phyloP scores from a whole-genome alignment of 441 rosid species.

The Cnidoscolus chayamansa region DNA sequence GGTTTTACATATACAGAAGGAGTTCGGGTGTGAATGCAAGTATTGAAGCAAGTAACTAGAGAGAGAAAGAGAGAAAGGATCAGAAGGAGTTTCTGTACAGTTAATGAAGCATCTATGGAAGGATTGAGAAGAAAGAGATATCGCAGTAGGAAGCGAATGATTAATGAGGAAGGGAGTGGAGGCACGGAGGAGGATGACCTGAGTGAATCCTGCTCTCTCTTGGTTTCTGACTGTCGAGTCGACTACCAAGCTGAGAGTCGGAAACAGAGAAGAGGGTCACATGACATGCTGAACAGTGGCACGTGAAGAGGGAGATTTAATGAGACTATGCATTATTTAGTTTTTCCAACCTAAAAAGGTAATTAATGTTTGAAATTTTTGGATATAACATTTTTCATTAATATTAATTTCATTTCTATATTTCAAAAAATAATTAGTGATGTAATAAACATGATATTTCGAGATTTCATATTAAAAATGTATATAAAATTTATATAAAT shows the following conservation, averaged over 20 bases:
- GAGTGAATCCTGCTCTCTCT: neutral
- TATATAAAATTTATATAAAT: no score
- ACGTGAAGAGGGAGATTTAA: constrained; percentile 27
- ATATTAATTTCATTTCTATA: no score
- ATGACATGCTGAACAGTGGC: constrained; percentile 29
- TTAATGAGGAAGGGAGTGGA: neutral
- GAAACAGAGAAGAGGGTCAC: constrained; percentile 19
- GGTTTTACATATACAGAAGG: neutral
- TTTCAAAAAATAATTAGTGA: no score
- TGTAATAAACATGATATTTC: no score
- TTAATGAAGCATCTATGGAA: neutral
- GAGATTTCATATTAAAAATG: no score
- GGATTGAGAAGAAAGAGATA: neutral
- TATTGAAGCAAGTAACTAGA: no score
- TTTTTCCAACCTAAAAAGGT: no score
- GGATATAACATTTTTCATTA: no score
- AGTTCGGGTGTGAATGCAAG: neutral
- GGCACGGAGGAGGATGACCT: neutral
- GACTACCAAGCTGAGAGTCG: neutral
- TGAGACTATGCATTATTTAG: neutral
- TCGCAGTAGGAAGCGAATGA: neutral
- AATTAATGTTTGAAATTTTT: no score
- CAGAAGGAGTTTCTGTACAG: neutral
- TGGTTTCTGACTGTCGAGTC: neutral
- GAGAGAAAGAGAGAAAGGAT: neutral